Evolutionary conservation across 768 basidiomycete species (phyloP).

Genomic region (Suillus americanus): DNA sequence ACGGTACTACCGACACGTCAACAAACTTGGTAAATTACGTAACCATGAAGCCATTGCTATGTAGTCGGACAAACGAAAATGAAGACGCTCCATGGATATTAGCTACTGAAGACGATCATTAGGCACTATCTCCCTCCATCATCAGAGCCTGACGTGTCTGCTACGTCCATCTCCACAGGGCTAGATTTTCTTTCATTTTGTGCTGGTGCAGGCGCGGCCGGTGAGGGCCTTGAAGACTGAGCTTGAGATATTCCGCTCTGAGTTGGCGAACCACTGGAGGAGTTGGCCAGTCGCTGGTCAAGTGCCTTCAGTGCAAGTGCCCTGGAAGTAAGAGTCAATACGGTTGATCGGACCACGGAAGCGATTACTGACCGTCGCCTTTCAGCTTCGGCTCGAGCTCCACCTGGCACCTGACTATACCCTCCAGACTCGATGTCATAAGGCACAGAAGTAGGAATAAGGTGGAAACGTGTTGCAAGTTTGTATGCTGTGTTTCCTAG

Average conservation of each 20-base stretch:
- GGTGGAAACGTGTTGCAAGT: conserved; percentile 63
- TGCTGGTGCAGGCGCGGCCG: conserved; percentile 30
- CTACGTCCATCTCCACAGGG: conserved; percentile 19
- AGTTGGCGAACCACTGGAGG: conserved; percentile 31
- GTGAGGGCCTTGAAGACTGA: conserved; percentile 28
- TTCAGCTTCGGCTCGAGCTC: conserved; percentile 94
- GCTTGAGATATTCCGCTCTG: conserved; percentile 30
- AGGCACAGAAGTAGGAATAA: conserved; percentile 63
- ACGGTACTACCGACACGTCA: not conserved
- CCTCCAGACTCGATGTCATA: conserved; percentile 69
- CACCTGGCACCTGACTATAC: conserved; percentile 79
- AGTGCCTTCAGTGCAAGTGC: conserved; percentile 96
- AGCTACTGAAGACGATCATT: conserved; percentile 11
- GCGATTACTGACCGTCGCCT: conserved; percentile 68
- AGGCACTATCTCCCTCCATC: conserved; percentile 22
- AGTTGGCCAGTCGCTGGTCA: conserved; percentile 85
- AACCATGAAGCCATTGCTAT: conserved; percentile 13
- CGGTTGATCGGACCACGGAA: not conserved
- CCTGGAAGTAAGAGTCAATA: conserved; percentile 41
- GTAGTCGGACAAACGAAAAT: conserved; percentile 2
- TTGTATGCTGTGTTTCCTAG: conserved; percentile 69
- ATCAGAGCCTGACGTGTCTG: conserved; percentile 19
- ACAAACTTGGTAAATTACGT: conserved; percentile 19
- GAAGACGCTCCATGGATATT: not conserved
- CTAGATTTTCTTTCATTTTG: conserved; percentile 31